A percentile compares a stretch with the other conserved stretches of the same genome.
These are phyloP conservation scores for Hanseniaspora vineae DNA, from an alignment of 805 yeast species.

Conservation along the genomic window DNA sequence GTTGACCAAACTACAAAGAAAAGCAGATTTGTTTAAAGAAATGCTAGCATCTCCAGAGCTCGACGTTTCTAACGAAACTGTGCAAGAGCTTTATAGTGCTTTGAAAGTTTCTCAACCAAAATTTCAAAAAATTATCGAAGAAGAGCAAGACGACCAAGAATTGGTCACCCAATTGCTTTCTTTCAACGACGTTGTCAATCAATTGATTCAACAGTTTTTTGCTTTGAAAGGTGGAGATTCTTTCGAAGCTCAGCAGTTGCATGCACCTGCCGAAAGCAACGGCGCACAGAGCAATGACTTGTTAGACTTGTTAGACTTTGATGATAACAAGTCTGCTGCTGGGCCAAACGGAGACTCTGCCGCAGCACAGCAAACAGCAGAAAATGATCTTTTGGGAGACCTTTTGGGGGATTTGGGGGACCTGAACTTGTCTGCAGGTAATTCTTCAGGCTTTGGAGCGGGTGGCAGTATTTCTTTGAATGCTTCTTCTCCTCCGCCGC, in stretches of 20 bases:
- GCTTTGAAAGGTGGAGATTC: conserved; percentile 53
- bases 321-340: conserved; percentile 31
- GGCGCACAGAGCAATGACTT: conserved; percentile 28
- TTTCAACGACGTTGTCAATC: conserved; percentile 65
- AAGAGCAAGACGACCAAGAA: conserved; percentile 58
- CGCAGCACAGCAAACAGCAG: conserved; percentile 5
- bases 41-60: conserved; percentile 48
- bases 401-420: conserved; percentile 67
- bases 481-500: conserved; percentile 19
- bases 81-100: conserved; percentile 63
- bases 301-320: conserved; percentile 63
- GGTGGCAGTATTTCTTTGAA: conserved; percentile 34
- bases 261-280: conserved; percentile 25
- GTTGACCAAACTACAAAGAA: conserved; percentile 68
- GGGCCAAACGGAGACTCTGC: conserved; percentile 6
- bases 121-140: conserved; percentile 69
- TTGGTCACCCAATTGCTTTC: conserved; percentile 51
- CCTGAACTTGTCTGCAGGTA: conserved; percentile 28
- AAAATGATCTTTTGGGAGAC: conserved; percentile 35
- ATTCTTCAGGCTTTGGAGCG: conserved; percentile 2
- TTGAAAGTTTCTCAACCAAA: conserved; percentile 80
- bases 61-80: conserved; percentile 44
- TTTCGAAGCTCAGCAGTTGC: conserved; percentile 36
- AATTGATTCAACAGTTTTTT: conserved; percentile 52
- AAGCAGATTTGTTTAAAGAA: conserved; percentile 76